phyloP scores from a whole-genome alignment of 495 filamentous ascomycete species.

The Hypoxylon crocopeplum region DNA sequence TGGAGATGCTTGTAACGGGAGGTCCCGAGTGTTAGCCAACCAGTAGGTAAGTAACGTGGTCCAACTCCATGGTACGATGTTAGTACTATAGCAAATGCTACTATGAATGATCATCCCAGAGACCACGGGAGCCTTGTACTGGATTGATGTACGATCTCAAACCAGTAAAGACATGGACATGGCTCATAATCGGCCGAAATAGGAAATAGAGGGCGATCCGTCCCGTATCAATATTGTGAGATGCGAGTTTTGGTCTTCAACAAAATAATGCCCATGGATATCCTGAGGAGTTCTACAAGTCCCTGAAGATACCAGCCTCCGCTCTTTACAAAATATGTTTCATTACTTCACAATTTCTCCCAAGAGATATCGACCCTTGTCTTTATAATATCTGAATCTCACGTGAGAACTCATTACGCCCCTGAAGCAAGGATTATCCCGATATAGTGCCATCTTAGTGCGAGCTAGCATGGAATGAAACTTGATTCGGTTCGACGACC shows the following conservation, averaged over 20 bases:
- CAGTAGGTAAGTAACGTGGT: no score
- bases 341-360: not conserved
- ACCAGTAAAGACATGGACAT: not conserved
- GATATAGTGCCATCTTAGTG: slow-evolving; percentile 24
- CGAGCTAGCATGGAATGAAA: slow-evolving; percentile 28
- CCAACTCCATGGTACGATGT: no score
- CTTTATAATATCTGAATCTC: slow-evolving; percentile 16
- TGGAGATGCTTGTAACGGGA: no score
- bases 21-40: no score
- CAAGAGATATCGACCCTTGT: slow-evolving; percentile 9
- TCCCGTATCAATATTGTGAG: not conserved
- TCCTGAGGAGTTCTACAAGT: no score
- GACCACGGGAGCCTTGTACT: no score
- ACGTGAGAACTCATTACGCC: slow-evolving; percentile 14
- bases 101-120: no score
- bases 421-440: slow-evolving; percentile 24
- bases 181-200: not conserved
- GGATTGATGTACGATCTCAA: no score
- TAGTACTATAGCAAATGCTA: no score
- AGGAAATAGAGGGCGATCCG: not conserved
- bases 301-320: no score
- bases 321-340: not conserved
- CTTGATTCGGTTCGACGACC: slow-evolving; percentile 21
- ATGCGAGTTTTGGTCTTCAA: no score
- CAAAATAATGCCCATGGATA: no score